phyloP scores from a whole-genome alignment of 2,329 filamentous ascomycete genomes.

The Epichloe uncinata region DNA sequence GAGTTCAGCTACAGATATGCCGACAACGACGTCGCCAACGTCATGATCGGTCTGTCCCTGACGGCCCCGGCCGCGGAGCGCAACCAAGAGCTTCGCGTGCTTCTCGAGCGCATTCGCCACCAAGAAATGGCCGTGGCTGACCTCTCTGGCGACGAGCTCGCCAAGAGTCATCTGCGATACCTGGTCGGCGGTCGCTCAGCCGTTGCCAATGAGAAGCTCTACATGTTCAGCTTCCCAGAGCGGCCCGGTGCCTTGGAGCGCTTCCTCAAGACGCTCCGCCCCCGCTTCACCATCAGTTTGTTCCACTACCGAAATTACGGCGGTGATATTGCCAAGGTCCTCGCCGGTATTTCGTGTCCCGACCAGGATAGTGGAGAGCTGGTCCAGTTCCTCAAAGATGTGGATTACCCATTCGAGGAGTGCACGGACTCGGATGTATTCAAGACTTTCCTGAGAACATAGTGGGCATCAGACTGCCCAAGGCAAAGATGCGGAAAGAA shows the following conservation, averaged over 20 bases:
- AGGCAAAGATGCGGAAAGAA: neutral
- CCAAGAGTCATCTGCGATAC: conserved; percentile 88
- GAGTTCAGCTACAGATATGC: conserved; percentile 92
- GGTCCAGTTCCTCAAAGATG: conserved; percentile 42
- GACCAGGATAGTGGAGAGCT: conserved; percentile 55
- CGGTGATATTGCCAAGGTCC: conserved; percentile 82
- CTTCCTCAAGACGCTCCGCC: conserved; percentile 73
- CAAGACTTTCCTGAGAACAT: conserved; percentile 39
- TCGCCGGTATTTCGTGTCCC: conserved; percentile 85
- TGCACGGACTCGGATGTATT: conserved; percentile 42
- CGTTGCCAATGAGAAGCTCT: conserved; percentile 70
- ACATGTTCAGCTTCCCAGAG: conserved; percentile 96
- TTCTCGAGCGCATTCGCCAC: conserved; percentile 54
- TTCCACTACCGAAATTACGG: conserved; percentile 98
- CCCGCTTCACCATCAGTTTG: conserved; percentile 88
- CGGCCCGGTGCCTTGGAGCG: conserved; percentile 82
- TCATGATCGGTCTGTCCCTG: conserved; percentile 79
- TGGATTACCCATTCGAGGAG: conserved; percentile 54
- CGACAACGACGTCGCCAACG: conserved; percentile 56
- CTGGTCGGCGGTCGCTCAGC: conserved; percentile 74
- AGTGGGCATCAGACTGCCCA: neutral
- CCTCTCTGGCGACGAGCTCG: conserved; percentile 76
- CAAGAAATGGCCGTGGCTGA: conserved; percentile 66
- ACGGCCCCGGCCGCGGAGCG: conserved; percentile 56
- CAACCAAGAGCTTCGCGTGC: conserved; percentile 53